Evolutionary conservation across 1,139 yeast species (phyloP).

Genomic region (Pichia sp.): DNA sequence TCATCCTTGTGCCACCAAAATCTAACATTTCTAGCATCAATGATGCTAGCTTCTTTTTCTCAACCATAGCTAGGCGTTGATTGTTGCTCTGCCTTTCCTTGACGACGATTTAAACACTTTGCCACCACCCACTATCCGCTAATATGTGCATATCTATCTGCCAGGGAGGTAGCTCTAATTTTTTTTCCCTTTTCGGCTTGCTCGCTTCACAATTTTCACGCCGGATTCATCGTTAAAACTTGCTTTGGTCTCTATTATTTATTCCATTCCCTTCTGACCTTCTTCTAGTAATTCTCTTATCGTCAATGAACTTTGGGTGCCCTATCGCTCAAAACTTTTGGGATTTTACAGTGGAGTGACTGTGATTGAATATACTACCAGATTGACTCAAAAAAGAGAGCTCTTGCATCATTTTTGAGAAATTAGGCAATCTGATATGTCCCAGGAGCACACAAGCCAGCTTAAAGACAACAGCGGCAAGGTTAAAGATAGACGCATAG

Average conservation of each 20-base stretch:
- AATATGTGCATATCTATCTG: neutral
- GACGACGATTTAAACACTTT: neutral
- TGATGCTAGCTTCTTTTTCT: neutral
- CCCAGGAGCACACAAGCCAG: neutral
- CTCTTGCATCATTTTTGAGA: neutral
- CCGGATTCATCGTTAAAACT: neutral
- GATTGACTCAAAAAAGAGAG: too few relatives aligned
- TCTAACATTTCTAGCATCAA: constrained; percentile 1
- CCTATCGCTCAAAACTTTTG: too few relatives aligned
- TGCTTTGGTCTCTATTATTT: neutral
- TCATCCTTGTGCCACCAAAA: neutral
- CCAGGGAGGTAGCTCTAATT: neutral
- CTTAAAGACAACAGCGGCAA: neutral
- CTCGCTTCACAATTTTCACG: neutral
- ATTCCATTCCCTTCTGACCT: neutral
- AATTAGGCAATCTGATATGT: neutral
- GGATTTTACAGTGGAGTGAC: neutral
- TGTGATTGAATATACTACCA: neutral
- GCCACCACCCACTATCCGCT: neutral
- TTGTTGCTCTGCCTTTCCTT: too few relatives aligned
- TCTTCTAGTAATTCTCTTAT: neutral
- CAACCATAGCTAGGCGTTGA: neutral
- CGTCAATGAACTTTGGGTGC: too few relatives aligned
- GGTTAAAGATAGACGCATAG: neutral
- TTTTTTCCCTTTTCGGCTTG: constrained; percentile 1